Evolutionary conservation across 2,329 filamentous ascomycete genomes (phyloP).

Genomic region (Ceratocystis cacaofunesta): DNA sequence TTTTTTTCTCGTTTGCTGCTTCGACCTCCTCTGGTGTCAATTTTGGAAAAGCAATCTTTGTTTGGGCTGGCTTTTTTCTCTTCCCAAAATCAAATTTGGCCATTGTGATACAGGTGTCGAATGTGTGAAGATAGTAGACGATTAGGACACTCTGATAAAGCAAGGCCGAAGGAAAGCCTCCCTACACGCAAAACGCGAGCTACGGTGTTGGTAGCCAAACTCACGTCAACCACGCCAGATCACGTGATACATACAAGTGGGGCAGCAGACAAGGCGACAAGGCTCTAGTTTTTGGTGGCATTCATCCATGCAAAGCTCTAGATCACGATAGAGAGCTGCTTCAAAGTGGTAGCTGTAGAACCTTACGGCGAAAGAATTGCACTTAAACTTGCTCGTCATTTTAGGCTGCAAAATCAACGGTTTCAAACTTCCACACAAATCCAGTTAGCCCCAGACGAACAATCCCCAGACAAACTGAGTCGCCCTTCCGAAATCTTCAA

Average conservation of each 20-base stretch:
- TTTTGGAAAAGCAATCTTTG: conserved; percentile 12
- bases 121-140: background rate
- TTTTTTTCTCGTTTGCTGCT: conserved; percentile 22
- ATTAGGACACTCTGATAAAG: background rate
- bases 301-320: background rate
- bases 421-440: too few relatives aligned
- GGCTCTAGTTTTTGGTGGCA: background rate
- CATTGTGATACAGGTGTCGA: background rate
- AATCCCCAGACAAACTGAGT: background rate
- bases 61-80: conserved; percentile 15
- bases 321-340: background rate
- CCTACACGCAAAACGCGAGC: conserved; percentile 1
- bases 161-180: background rate
- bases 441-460: background rate
- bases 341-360: conserved; percentile 3
- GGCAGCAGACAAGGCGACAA: background rate
- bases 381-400: background rate
- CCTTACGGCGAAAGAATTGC: conserved; percentile 5
- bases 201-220: background rate
- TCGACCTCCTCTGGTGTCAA: conserved; percentile 15
- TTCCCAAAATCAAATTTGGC: conserved; percentile 15
- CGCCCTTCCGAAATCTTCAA: background rate
- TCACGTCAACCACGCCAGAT: conserved; percentile 8
- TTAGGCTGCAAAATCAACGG: background rate
- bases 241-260: conserved; percentile 8